These are phyloP conservation scores for Kluyveromyces starmeri DNA, from an alignment of 805 yeast species.

Conservation along the genomic window DNA sequence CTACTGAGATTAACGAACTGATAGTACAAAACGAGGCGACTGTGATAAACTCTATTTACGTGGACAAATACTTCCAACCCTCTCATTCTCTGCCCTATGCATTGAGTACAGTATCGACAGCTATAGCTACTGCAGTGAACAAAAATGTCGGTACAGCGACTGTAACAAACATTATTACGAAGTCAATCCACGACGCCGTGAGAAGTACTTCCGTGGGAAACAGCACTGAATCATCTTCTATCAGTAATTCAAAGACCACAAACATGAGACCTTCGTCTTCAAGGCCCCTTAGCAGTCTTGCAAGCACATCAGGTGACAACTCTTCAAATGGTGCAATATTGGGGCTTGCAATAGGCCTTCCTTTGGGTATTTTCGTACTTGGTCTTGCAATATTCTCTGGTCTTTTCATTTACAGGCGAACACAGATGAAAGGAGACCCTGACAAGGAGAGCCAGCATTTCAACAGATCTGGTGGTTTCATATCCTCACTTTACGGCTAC, in stretches of 20 bases:
- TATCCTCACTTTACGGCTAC: neutral
- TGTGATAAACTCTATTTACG: constrained; percentile 6
- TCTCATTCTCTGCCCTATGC: constrained; percentile 7
- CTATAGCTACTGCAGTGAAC: constrained; percentile 1
- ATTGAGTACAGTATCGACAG: constrained; percentile 6
- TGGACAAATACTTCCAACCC: constrained; percentile 6
- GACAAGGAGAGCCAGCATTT: neutral
- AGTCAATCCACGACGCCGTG: constrained; percentile 1
- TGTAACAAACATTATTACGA: neutral
- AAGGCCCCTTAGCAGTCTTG: neutral
- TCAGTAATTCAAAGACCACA: too few relatives aligned
- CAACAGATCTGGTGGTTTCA: neutral
- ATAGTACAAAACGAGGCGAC: constrained; percentile 4
- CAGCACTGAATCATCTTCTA: constrained; percentile 1
- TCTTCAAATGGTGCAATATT: constrained; percentile 8
- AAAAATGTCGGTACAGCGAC: constrained; percentile 4
- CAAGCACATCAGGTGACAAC: neutral
- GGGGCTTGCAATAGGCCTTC: constrained; percentile 27
- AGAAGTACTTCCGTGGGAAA: neutral
- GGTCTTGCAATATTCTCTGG: constrained; percentile 15
- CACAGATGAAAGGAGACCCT: neutral
- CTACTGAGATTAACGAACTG: neutral
- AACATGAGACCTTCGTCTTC: neutral
- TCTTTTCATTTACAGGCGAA: constrained; percentile 12
- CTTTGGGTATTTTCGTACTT: constrained; percentile 22